Evolutionary conservation across 139 green algal genomes (phyloP), one percentile per base, ranked within the genome.

Genomic region (Raphidocelis subcapitata): DNA sequence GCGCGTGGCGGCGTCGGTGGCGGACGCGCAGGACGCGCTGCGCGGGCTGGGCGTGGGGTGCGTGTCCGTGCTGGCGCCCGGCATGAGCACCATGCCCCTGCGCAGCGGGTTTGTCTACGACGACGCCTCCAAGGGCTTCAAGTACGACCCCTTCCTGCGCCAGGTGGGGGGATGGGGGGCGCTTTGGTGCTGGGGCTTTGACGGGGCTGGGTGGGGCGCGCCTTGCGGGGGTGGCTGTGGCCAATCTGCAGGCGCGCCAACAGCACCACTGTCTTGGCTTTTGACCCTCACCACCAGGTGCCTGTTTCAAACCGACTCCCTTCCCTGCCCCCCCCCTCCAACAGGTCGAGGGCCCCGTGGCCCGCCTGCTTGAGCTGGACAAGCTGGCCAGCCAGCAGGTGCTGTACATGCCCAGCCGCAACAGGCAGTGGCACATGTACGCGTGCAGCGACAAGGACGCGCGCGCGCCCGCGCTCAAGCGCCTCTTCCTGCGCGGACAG

Each of bases 361-460:
- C 87, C 1, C 61, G 77, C 33, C 65, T 92, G 51, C 88, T 98
- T 65, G 94, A 98, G 86, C 79, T 98, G 67, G 73, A 80, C 46
- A 91, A 87, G 63, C 78, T 97, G 35, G 44, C 31, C 15, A 72
- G 62, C 71, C 16, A 12, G 33, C 44, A 69, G 49, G 61, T 88
- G 47, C 37, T 67, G 16, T 91, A 96, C 80, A 75, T 73, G 20
- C 84, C 86, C 29, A 97, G 89, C 54, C 85, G 92, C 68, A 95
- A 98, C 82, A 82, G 92, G 29, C 94, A 98, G 85, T 95, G 86
- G 84, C 94, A 98, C 83, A 83, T 94, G 20, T 98, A 91, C 79
- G 84, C 76, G 28, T 72, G 85, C 37, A 87, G 62, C 12, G 92
- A 97, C 31, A 72, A 62, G 29, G 46, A 79, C 44, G 20, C 59